A percentile compares a stretch with the other conserved stretches of the same genome.
phyloP scores from a whole-genome alignment of 768 basidiomycete genomes.

The Tulasnella sp. region DNA sequence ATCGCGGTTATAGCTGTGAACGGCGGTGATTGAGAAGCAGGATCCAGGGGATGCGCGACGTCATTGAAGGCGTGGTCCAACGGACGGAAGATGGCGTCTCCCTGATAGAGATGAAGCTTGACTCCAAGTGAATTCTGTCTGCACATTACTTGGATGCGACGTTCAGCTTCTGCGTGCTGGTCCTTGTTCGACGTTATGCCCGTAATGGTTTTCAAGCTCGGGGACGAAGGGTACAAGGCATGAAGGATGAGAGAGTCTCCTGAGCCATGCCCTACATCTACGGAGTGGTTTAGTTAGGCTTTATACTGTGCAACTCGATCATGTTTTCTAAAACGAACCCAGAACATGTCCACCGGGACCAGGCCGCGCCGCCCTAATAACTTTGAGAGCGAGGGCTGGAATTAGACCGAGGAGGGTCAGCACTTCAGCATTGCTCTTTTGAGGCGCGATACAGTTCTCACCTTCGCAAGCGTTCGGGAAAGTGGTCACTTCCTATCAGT shows the following conservation, averaged over 20 bases:
- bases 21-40: conserved; percentile 19
- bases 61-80: background rate
- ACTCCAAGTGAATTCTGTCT: conserved; percentile 19
- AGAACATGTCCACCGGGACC: conserved; percentile 37
- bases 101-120: conserved; percentile 32
- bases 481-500: conserved; percentile 36
- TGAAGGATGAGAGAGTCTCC: conserved; percentile 55
- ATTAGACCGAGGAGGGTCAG: conserved; percentile 19
- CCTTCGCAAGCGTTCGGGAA: conserved; percentile 57
- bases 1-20: conserved; percentile 48
- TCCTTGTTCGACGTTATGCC: conserved; percentile 46
- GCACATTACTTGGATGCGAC: conserved; percentile 22
- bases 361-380: conserved; percentile 34
- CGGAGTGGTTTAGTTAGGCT: too few species aligned
- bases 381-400: conserved; percentile 41
- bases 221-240: conserved; percentile 34
- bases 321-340: conserved; percentile 33
- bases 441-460: conserved; percentile 19
- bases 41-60: conserved; percentile 36
- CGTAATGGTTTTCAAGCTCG: conserved; percentile 36
- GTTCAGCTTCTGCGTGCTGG: conserved; percentile 38
- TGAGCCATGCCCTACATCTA: conserved; percentile 58
- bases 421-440: background rate
- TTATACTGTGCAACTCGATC: too few species aligned
- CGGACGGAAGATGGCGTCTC: conserved; percentile 39